phyloP scores from a whole-genome alignment of 164 flowering plant species.

The Chimonanthus praecox region DNA sequence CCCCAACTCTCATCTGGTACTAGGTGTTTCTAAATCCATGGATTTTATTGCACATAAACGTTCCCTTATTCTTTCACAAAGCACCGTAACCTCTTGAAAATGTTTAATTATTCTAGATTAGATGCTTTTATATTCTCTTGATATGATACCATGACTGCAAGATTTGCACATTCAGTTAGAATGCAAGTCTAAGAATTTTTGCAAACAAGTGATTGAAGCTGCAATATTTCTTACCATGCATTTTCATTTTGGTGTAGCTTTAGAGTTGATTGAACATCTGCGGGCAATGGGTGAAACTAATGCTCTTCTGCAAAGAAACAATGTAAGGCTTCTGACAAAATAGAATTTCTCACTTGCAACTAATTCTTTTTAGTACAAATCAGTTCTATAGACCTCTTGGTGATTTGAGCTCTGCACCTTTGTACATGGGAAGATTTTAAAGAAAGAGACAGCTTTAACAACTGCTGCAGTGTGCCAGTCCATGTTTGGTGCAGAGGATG shows the following conservation, averaged over 20 bases:
- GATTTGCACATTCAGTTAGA: neutral
- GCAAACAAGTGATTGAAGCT: neutral
- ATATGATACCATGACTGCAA: neutral
- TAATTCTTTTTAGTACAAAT: neutral
- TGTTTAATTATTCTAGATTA: too few species aligned
- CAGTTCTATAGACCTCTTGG: neutral
- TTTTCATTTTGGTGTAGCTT: slow-evolving; percentile 32
- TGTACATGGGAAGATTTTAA: slow-evolving; percentile 44
- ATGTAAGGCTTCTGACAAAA: slow-evolving; percentile 27
- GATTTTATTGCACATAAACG: too few species aligned
- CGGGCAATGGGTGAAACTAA: slow-evolving; percentile 97
- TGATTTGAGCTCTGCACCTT: neutral
- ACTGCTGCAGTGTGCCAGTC: slow-evolving; percentile 90
- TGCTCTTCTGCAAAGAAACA: slow-evolving; percentile 73
- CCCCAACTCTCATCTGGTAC: too few species aligned
- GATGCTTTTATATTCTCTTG: too few species aligned
- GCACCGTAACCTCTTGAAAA: too few species aligned
- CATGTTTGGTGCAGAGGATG: slow-evolving; percentile 91
- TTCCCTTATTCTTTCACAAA: too few species aligned
- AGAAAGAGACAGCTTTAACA: slow-evolving; percentile 86
- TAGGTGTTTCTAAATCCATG: too few species aligned
- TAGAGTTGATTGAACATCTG: slow-evolving; percentile 89
- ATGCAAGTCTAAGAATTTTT: neutral
- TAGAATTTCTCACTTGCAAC: neutral
- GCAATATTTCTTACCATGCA: neutral